Percentiles rank a stretch among this genome's conserved stretches.
These are phyloP conservation scores for Pilasporangium apinafurcum DNA, from an alignment of 352 stramenopile species.

Conservation along the genomic window DNA sequence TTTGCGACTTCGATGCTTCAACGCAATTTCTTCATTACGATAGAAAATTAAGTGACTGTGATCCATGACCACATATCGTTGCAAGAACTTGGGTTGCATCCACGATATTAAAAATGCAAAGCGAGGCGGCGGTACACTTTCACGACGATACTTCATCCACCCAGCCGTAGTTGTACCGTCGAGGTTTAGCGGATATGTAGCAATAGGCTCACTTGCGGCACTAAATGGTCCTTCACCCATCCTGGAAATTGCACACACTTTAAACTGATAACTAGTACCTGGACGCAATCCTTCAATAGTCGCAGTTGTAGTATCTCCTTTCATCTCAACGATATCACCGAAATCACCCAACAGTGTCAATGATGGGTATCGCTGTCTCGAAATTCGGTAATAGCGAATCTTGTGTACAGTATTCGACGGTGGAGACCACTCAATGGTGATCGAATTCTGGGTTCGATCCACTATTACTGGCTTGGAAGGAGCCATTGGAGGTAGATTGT, in stretches of 20 bases:
- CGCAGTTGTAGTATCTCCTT: slow-evolving; percentile 35
- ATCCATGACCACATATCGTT: slow-evolving; percentile 82
- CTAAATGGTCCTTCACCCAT: slow-evolving; percentile 86
- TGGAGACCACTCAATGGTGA: slow-evolving; percentile 67
- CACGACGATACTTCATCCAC: slow-evolving; percentile 83
- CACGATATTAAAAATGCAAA: slow-evolving; percentile 46
- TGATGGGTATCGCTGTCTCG: slow-evolving; percentile 71
- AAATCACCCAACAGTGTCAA: slow-evolving; percentile 81
- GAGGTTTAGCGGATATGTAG: slow-evolving; percentile 69
- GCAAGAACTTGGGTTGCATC: slow-evolving; percentile 71
- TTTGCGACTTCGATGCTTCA: slow-evolving; percentile 74
- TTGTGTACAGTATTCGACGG: slow-evolving; percentile 61
- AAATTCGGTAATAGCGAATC: slow-evolving; percentile 81
- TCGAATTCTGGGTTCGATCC: slow-evolving; percentile 65
- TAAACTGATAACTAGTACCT: slow-evolving; percentile 82
- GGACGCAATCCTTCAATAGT: slow-evolving; percentile 76
- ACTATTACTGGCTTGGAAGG: slow-evolving; percentile 45
- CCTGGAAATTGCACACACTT: slow-evolving; percentile 74
- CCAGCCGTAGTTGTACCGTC: slow-evolving; percentile 68
- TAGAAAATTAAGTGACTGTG: slow-evolving; percentile 72
- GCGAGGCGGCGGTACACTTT: slow-evolving; percentile 43
- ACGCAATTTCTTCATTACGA: slow-evolving; percentile 66
- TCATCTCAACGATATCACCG: slow-evolving; percentile 70
- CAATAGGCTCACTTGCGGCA: slow-evolving; percentile 53
- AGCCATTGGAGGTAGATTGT: slow-evolving; percentile 79